Conservation (phyloP, 495 filamentous ascomycete genomes). For the Penicillium cinerascens region DNA sequence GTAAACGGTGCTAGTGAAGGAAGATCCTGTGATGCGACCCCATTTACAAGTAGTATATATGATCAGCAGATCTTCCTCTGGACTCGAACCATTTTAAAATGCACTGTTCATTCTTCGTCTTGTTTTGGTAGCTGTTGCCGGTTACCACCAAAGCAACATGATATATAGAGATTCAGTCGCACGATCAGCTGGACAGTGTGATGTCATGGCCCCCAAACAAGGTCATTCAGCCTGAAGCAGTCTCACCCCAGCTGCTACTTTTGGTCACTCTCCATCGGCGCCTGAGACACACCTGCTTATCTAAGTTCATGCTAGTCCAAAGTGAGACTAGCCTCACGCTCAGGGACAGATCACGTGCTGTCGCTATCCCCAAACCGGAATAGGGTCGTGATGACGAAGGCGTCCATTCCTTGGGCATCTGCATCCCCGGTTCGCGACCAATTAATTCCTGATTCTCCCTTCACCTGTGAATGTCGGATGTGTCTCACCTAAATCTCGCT, state of each 20-base stretch:
- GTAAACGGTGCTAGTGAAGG: neutral
- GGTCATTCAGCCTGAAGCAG: neutral
- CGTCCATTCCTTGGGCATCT: conserved; percentile 13
- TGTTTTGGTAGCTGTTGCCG: neutral
- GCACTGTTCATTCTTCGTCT: neutral
- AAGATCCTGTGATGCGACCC: neutral
- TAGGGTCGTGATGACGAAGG: conserved; percentile 18
- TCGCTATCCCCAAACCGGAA: conserved; percentile 9
- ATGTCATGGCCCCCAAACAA: neutral
- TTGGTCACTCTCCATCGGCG: conserved; percentile 14
- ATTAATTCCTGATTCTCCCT: neutral
- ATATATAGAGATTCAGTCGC: neutral
- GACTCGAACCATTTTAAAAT: too few relatives aligned
- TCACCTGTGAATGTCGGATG: neutral
- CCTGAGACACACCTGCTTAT: conserved; percentile 5
- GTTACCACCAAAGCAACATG: neutral
- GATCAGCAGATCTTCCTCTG: neutral
- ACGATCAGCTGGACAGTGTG: neutral
- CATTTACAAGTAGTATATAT: neutral
- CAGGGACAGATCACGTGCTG: conserved; percentile 10
- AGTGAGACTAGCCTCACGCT: conserved; percentile 3
- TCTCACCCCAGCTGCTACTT: conserved; percentile 1
- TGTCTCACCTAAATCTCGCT: neutral
- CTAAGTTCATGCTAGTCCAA: conserved; percentile 1
- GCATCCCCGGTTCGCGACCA: conserved; percentile 3